Base-by-base conservation (phyloP, 345 rosid species). In the Erodium maritimum region DNA sequence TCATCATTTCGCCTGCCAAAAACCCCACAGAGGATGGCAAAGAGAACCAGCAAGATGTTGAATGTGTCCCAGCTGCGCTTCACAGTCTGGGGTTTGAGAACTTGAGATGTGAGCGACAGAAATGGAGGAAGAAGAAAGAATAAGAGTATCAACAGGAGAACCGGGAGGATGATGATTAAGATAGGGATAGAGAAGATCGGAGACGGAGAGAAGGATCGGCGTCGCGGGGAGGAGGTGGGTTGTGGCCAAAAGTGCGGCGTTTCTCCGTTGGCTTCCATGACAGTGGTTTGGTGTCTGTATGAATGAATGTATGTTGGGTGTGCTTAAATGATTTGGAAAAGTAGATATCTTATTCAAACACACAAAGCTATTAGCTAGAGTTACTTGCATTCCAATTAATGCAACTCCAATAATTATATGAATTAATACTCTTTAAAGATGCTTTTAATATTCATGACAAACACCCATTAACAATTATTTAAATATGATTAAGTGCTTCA, bases 1-100 rank as follows among this genome's bases (percentile, higher is more conserved):
- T 79, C 86, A 68, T 79, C 88, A 67, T 76, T 69, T 69, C 71
- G 25, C 55, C 77, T 68, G 0, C 90, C 93, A 51, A 90, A 75
- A 29, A 90, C 62, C 57, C 97, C 97, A 59, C 85, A 85, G 45
- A 90, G 62, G 42, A 90, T 80, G 4, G 97, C 88, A 52, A 85
- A 77, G 64, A 85, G 58, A 29, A 90, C 90, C 5, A 90, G 72
- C 19, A 78, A 37, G 5, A 87, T 52, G 63, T 76, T 87, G 59
- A 87, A 71, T 0, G 88, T 72, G 57, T 90, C 95, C 95, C 85
- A 87, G 50, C 90, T 74, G 60, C 62, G 75, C 75, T 78, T 82
- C 22, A 83, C 80, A 0, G 72, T 37, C 20, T 51, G 7, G 48
- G 84, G 78, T 17, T 77, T 73, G 14, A 74, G 61, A 62, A 80